A percentile compares a stretch with the other conserved stretches of the same genome.
Evolutionary conservation across 257 asterid species (phyloP).

Genomic region (Osmanthus fragrans): DNA sequence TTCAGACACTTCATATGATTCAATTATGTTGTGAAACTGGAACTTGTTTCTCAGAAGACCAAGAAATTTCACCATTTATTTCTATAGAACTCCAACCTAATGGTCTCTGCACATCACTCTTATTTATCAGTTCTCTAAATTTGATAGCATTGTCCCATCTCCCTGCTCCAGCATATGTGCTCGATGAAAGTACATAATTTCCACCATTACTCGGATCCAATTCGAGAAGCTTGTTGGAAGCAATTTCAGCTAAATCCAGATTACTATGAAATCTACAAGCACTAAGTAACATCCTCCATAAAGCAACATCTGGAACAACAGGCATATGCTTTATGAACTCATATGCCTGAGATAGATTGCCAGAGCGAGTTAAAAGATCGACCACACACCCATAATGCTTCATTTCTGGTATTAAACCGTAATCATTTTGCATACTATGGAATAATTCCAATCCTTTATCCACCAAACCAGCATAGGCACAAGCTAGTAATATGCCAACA

Average conservation of each 20-base stretch:
- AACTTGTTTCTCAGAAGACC: not conserved
- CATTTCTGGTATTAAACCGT: conserved; percentile 40
- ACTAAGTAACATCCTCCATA: conserved; percentile 45
- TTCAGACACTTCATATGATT: conserved; percentile 8
- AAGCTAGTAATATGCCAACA: conserved; percentile 41
- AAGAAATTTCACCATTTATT: conserved; percentile 10
- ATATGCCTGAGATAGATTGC: conserved; percentile 34
- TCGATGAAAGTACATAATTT: conserved; percentile 35
- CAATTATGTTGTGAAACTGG: not conserved
- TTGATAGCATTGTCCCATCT: conserved; percentile 42
- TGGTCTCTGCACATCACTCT: conserved; percentile 31
- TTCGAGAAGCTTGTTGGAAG: conserved; percentile 32
- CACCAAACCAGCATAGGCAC: conserved; percentile 4
- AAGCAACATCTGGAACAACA: conserved; percentile 31
- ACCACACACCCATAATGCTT: conserved; percentile 49
- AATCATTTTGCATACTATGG: not conserved
- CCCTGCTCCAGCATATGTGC: conserved; percentile 33
- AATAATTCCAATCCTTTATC: not conserved
- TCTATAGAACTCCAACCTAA: conserved; percentile 45
- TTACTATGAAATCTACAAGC: conserved; percentile 38
- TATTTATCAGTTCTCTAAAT: conserved; percentile 31
- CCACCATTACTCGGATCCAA: conserved; percentile 41
- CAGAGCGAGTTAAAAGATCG: conserved; percentile 44
- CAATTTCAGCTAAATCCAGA: conserved; percentile 39
- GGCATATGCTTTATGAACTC: conserved; percentile 39